Conservation (phyloP, 768 basidiomycete species). For the Chalciporus chontae region DNA sequence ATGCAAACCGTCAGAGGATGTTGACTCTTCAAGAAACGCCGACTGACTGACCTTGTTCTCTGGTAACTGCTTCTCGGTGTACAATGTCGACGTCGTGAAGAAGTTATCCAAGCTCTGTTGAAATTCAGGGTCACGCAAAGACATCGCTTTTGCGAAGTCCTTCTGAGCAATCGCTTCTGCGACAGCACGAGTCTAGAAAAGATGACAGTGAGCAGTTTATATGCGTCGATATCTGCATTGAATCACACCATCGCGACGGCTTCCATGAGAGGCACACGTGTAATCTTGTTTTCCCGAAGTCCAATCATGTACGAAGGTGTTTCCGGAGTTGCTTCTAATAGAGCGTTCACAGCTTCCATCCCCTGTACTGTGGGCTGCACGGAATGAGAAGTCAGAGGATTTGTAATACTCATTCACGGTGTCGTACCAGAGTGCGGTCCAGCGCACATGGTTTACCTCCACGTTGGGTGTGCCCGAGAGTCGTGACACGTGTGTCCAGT, state of each 20-base stretch:
- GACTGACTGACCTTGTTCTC: constrained; percentile 44
- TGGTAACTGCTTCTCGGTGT: constrained; percentile 52
- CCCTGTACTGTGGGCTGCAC: constrained; percentile 94
- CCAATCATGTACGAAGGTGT: constrained; percentile 99
- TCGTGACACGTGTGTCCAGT: constrained; percentile 94
- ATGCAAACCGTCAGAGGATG: constrained; percentile 10
- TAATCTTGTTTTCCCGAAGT: constrained; percentile 92
- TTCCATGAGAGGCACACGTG: constrained; percentile 84
- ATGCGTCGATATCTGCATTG: not conserved
- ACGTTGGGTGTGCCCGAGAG: constrained; percentile 94
- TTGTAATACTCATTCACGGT: not conserved
- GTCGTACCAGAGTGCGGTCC: constrained; percentile 85
- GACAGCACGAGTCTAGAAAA: constrained; percentile 75
- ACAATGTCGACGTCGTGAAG: constrained; percentile 62
- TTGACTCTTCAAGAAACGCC: not conserved
- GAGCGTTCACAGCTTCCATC: constrained; percentile 85
- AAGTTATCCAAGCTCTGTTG: constrained; percentile 85
- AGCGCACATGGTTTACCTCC: constrained; percentile 92
- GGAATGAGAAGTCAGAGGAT: not conserved
- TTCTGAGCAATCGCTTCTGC: constrained; percentile 75
- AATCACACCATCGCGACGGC: constrained; percentile 78
- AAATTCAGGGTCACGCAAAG: constrained; percentile 90
- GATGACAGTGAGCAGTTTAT: constrained; percentile 4
- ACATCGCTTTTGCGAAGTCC: constrained; percentile 86
- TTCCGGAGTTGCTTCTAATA: constrained; percentile 80